Evolutionary conservation across 257 asterid genomes (phyloP).

Genomic region (Gardenia jasminoides): DNA sequence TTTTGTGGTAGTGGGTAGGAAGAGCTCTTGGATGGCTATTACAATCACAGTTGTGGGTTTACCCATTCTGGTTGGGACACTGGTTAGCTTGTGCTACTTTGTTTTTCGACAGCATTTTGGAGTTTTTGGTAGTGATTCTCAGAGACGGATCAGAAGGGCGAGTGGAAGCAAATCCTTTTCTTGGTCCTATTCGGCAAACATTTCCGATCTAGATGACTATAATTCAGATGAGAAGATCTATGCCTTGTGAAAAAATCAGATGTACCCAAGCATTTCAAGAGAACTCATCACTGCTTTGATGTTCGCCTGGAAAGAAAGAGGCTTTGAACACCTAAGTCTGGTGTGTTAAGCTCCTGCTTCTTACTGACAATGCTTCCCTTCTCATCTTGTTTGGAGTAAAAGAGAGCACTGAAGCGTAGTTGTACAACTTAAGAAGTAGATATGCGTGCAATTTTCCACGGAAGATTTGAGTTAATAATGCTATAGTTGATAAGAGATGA

Average conservation of each 20-base stretch:
- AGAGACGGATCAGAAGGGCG: conserved; percentile 72
- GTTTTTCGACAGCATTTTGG: conserved; percentile 94
- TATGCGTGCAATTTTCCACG: not conserved
- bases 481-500: not conserved
- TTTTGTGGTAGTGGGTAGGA: conserved; percentile 77
- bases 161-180: conserved; percentile 95
- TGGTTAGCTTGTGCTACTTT: conserved; percentile 81
- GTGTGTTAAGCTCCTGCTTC: not conserved
- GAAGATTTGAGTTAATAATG: not conserved
- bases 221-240: conserved; percentile 89
- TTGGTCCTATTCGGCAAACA: conserved; percentile 74
- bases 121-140: conserved; percentile 66
- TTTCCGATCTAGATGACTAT: conserved; percentile 76
- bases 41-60: conserved; percentile 68
- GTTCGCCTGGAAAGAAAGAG: no score
- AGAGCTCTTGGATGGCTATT: conserved; percentile 78
- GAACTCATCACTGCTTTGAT: no score
- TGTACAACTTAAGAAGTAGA: not conserved
- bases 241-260: conserved; percentile 47
- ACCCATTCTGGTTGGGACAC: conserved; percentile 79
- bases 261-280: no score
- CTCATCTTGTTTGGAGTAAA: not conserved
- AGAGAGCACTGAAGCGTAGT: conserved; percentile 11
- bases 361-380: not conserved
- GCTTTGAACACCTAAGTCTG: not conserved